Base-by-base conservation (phyloP, 208 protist species). In the Naegleria fowleri region DNA sequence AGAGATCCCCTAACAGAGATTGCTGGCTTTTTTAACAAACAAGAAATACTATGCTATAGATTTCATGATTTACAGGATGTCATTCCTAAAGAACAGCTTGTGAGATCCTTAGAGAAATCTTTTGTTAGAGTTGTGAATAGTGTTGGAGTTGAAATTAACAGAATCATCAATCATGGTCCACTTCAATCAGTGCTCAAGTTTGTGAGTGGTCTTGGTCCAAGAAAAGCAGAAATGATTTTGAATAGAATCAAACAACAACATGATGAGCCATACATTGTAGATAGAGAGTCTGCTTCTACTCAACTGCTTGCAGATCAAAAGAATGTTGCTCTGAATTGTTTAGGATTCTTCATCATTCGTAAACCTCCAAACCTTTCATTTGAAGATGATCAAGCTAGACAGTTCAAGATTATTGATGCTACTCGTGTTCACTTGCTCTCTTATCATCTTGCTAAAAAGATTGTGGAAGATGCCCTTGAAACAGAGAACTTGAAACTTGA, bases 71-170 rank as follows among this genome's bases (percentile, higher is more conserved):
- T 93, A 13, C 92, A 93, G 92, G 91, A 91, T 38, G 90, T 92
- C 40, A 52, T 93, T 39, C 40, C 83, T 11, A 91, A 90, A 90
- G 92, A 92, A n/a, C 83, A 87, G 38, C 33, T 94, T 0, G 22
- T 91, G 22, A 85, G 90, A n/a, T 52, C 88, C 2, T 67, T 94
- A 3, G 76, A 93, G 39, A 59, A 91, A 76, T 90, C 59, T 29
- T 93, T 93, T 83, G 91, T 94, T 25, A 91, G 92, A 79, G 67
- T 92, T 0, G 92, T 95, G 2, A 95, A 94, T 86, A 33, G 83
- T 2, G 90, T 94, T 22, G 94, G 94, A 52, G 92, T 95, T 0
- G 94, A 95, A n/a, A 92, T 95, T 41, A 95, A 95, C 43, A 90
- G 86, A 43, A 58, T 88, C 36, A 40, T 92, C 15, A 36, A 41